These are phyloP conservation scores for Fraxinus anomala DNA, from an alignment of 257 asterid genomes.

Conservation along the genomic window DNA sequence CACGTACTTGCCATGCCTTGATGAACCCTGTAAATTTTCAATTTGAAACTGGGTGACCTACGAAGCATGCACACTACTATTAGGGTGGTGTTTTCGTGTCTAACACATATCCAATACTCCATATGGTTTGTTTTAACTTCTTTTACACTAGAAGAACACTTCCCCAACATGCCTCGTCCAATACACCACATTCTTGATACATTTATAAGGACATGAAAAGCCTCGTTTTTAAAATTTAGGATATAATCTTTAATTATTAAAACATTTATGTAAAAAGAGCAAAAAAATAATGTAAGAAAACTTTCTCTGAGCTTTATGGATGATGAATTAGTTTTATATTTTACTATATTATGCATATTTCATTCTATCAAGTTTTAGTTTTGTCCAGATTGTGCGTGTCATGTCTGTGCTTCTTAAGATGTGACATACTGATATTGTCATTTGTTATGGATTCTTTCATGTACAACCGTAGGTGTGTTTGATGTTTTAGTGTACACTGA, in stretches of 20 bases:
- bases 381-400: background rate
- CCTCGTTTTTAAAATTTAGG: background rate
- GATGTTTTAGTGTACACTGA: slow-evolving; percentile 91
- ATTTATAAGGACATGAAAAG: background rate
- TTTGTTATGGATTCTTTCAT: slow-evolving; percentile 5
- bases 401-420: background rate
- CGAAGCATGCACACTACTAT: background rate
- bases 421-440: background rate
- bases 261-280: background rate
- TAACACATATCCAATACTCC: background rate
- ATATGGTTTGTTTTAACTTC: background rate
- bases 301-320: background rate
- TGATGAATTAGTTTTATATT: background rate
- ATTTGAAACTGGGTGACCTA: background rate
- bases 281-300: background rate
- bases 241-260: background rate
- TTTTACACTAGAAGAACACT: background rate
- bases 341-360: background rate
- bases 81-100: background rate
- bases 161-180: background rate
- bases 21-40: slow-evolving; percentile 72
- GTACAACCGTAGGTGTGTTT: slow-evolving; percentile 56
- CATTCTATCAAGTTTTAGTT: background rate
- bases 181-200: background rate
- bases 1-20: slow-evolving; percentile 93